A percentile compares a stretch with the other conserved stretches of the same genome.
Conservation (phyloP, 2,329 filamentous ascomycete species). For the Elsinoe batatas region DNA sequence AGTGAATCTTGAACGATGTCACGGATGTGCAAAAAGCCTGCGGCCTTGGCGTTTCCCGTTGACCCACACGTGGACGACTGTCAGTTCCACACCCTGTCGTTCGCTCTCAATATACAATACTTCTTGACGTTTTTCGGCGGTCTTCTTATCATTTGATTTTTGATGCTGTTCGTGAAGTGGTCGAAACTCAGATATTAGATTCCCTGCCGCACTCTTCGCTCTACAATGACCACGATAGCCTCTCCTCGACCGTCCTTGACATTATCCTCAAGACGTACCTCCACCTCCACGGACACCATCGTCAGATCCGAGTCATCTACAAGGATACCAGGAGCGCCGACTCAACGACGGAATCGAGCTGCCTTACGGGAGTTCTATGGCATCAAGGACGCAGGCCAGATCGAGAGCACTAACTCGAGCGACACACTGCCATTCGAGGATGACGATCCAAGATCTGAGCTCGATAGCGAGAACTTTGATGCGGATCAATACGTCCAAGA, state of each 20-base stretch:
- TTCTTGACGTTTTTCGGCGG: background rate
- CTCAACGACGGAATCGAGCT: slow-evolving; percentile 60
- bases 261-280: slow-evolving; percentile 62
- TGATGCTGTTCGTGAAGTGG: background rate
- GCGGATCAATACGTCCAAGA: slow-evolving; percentile 57
- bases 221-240: slow-evolving; percentile 48
- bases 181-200: background rate
- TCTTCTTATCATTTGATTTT: background rate
- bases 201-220: no score
- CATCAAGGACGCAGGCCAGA: slow-evolving; percentile 46
- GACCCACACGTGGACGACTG: background rate
- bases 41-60: background rate
- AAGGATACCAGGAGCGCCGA: slow-evolving; percentile 34
- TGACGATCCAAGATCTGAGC: background rate
- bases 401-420: slow-evolving; percentile 22
- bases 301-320: slow-evolving; percentile 31
- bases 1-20: background rate
- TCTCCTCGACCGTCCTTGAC: slow-evolving; percentile 51
- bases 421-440: background rate
- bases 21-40: background rate
- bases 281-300: slow-evolving; percentile 53
- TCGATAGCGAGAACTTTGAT: slow-evolving; percentile 47
- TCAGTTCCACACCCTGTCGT: background rate
- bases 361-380: slow-evolving; percentile 94
- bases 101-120: background rate